Conservation (phyloP, 305 asterid species). For the Plantago lanceolata region DNA sequence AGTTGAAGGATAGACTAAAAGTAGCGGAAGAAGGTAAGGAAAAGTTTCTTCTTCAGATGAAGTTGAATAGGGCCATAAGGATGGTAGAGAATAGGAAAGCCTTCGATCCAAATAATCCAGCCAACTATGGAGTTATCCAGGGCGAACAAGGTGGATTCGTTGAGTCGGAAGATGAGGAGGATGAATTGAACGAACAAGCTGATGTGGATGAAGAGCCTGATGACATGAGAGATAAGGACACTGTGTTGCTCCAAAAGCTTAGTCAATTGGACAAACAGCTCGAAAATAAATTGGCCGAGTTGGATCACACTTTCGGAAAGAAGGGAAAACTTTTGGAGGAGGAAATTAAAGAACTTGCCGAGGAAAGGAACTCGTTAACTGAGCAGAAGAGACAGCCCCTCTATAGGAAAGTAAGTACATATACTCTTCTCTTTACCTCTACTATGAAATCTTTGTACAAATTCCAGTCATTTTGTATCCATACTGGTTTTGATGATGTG, state of each 20-base stretch:
- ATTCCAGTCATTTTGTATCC: background rate
- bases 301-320: constrained; percentile 84
- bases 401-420: constrained; percentile 61
- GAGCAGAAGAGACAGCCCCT: constrained; percentile 83
- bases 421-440: constrained; percentile 5
- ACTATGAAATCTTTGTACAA: background rate
- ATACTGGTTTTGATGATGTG: too few relatives aligned
- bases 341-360: constrained; percentile 90
- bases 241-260: constrained; percentile 61
- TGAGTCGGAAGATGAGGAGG: constrained; percentile 48
- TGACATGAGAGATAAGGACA: constrained; percentile 80
- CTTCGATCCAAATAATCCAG: constrained; percentile 74
- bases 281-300: constrained; percentile 65
- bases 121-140: constrained; percentile 67
- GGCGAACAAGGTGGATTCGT: constrained; percentile 43
- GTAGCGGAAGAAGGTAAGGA: constrained; percentile 90
- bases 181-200: constrained; percentile 36
- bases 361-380: constrained; percentile 79
- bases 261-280: constrained; percentile 61
- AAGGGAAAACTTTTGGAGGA: constrained; percentile 78
- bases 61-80: constrained; percentile 77
- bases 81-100: constrained; percentile 69
- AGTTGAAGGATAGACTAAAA: constrained; percentile 72
- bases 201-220: constrained; percentile 55
- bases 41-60: constrained; percentile 73